Percentiles rank a stretch among this genome's conserved stretches.
Evolutionary conservation across 1,139 yeast species (phyloP).

Genomic region (Kurtzmaniella quercitrusa): DNA sequence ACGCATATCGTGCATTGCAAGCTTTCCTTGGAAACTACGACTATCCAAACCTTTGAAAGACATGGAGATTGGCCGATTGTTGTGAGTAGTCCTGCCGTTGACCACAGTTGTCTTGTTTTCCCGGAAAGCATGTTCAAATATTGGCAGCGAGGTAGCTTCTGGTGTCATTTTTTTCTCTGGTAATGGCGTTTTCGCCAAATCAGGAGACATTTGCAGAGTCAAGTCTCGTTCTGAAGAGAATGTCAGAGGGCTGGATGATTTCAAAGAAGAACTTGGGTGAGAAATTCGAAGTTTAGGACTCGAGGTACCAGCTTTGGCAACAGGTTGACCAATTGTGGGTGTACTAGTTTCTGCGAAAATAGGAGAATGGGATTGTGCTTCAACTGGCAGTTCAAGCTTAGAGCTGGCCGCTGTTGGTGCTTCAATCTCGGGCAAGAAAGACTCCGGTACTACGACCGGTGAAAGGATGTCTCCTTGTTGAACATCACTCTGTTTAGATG

Average conservation of each 20-base stretch:
- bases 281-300: neutral
- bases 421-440: neutral
- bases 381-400: neutral
- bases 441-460: neutral
- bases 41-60: conserved; percentile 63
- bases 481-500: neutral
- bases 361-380: neutral
- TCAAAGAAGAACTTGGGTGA: neutral
- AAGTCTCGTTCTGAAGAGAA: neutral
- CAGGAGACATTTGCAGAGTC: neutral
- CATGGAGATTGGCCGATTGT: conserved; percentile 57
- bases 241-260: neutral
- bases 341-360: neutral
- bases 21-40: conserved; percentile 45
- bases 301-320: neutral
- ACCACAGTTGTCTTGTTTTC: conserved; percentile 10
- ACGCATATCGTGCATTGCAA: conserved; percentile 26
- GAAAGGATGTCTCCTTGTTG: too few relatives aligned
- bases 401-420: neutral
- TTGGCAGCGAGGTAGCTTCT: conserved; percentile 14
- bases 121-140: conserved; percentile 18
- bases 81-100: conserved; percentile 12
- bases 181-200: neutral
- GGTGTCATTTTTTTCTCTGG: neutral
- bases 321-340: neutral